Conservation (phyloP, 148 eudicot genomes). For the Chenopodium quinoa region DNA sequence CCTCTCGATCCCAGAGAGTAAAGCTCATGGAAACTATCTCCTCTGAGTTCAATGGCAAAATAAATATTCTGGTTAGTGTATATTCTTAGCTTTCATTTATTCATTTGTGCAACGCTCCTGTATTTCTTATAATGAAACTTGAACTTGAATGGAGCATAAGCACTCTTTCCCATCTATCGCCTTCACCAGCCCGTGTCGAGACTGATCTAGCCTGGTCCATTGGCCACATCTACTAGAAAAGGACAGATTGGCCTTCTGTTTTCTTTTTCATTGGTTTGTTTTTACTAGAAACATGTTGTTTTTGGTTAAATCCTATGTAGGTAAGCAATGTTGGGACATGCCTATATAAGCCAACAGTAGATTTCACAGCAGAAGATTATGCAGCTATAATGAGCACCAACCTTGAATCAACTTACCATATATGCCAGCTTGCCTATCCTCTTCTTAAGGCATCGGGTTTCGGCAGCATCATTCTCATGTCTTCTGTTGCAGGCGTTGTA, state of each 20-base stretch:
- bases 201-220: no score
- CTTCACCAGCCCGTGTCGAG: neutral
- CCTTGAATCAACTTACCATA: constrained; percentile 48
- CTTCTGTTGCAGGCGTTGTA: constrained; percentile 40
- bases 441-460: constrained; percentile 50
- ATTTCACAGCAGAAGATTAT: constrained; percentile 34
- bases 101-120: no score
- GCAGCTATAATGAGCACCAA: constrained; percentile 42
- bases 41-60: constrained; percentile 34
- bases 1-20: constrained; percentile 33
- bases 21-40: constrained; percentile 34
- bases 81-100: neutral
- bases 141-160: no score
- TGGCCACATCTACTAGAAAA: neutral
- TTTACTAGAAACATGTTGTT: neutral
- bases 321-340: constrained; percentile 44
- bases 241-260: no score
- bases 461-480: constrained; percentile 49
- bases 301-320: constrained; percentile 21
- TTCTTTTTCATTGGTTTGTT: no score
- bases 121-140: no score
- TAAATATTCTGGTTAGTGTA: constrained; percentile 36
- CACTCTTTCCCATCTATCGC: neutral
- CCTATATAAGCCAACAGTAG: constrained; percentile 22
- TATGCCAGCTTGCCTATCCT: constrained; percentile 54